A percentile compares a stretch with the other conserved stretches of the same genome.
Conservation (phyloP, 2,329 filamentous ascomycete species). For the Exserohilum rostratum region DNA sequence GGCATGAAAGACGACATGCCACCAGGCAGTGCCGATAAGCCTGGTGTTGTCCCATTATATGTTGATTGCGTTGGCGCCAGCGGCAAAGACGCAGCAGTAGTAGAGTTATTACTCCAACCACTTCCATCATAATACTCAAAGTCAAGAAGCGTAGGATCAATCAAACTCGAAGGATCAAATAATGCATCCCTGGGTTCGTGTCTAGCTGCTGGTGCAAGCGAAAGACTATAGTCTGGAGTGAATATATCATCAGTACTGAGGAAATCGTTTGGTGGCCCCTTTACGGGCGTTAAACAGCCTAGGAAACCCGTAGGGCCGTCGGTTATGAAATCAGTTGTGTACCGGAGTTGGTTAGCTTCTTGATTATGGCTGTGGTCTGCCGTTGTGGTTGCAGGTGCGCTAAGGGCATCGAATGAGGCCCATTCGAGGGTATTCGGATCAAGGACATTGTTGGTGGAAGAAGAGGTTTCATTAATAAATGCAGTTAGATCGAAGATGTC, state of each 20-base stretch:
- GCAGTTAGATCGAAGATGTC: slow-evolving; percentile 5
- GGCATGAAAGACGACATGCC: neutral
- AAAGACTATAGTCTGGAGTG: no score
- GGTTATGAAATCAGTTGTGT: neutral
- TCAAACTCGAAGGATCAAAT: no score
- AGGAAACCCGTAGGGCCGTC: neutral
- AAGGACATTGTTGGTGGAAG: neutral
- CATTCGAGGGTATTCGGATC: neutral
- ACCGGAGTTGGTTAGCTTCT: neutral
- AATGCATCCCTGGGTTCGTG: no score
- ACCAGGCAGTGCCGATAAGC: slow-evolving; percentile 11
- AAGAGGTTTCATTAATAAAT: neutral
- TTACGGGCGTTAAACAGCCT: no score
- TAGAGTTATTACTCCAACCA: neutral
- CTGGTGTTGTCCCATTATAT: slow-evolving; percentile 4
- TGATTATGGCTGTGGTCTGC: neutral
- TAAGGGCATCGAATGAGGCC: neutral
- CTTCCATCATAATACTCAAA: neutral
- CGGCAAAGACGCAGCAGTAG: no score
- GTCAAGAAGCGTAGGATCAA: neutral
- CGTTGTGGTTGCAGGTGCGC: neutral
- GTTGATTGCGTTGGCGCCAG: neutral
- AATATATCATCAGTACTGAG: no score
- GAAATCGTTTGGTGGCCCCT: no score
- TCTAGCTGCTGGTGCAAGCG: no score